Evolutionary conservation across 1,139 yeast genomes (phyloP), one percentile per base, ranked within the genome.

Genomic region (Candida sanyaensis): DNA sequence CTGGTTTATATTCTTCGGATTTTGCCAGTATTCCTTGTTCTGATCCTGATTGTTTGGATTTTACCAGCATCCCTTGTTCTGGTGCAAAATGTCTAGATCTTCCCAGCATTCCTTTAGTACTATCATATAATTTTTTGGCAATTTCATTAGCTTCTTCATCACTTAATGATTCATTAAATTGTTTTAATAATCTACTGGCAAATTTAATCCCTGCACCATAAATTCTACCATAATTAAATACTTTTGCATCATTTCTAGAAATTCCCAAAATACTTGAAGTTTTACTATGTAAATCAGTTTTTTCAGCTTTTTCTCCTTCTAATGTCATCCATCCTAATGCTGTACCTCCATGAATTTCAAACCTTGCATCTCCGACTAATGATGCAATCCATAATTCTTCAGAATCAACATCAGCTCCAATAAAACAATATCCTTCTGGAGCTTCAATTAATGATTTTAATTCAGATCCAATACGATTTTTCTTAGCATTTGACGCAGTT

Each of bases 271-370:
- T 92, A 26, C 78, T 77, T 0, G 99, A 97, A 0, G 99, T 95
- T 58, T 89, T 91, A 1, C 98, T 91, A 63, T 95, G 99, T 55
- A 95, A 70, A 68, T 95, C 99, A 0, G 99, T 95, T 9, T 92
- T 95, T 50, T 88, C 93, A 48, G 72, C 74, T 66, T 95, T 95
- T 23, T 93, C 86, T 13, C 99, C 99, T 72, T 95, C 99, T 47
- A 95, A 75, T 1, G 98, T 92, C 99, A 95, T 95, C 99, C 99
- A 95, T 0, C 99, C 98, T 46, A 95, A 77, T 0, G 98, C 96
- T 0, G 99, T 90, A 12, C 96, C 96, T 2, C 99, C 99, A 64
- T 95, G 99, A 37, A 88, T 72, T 44, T 86, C 83, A 65, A 93
- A 89, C 48, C 86, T 81, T 0, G 98, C 85, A 64, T 95, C 99